Evolutionary conservation across 2,329 filamentous ascomycete species (phyloP).

Genomic region (Ascochyta viciae-villosae): DNA sequence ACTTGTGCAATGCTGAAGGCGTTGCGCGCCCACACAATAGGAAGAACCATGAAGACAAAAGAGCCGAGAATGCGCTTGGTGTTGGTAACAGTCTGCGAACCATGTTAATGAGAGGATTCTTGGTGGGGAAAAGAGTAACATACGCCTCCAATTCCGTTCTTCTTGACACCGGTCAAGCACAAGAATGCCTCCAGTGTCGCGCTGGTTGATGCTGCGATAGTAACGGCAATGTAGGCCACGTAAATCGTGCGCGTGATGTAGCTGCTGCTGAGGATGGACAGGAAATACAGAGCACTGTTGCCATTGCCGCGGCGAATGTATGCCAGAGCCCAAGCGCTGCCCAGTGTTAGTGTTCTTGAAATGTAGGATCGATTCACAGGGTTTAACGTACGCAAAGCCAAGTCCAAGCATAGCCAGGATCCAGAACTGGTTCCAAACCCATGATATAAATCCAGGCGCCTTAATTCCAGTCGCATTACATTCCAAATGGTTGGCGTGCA

Average conservation of each 20-base stretch:
- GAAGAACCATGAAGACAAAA: conserved; percentile 22
- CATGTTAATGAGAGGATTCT: not conserved
- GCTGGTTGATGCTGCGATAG: conserved; percentile 20
- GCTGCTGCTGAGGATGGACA: conserved; percentile 9
- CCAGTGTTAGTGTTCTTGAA: not conserved
- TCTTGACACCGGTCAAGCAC: conserved; percentile 22
- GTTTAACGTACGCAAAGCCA: conserved; percentile 18
- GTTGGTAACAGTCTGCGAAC: conserved; percentile 2
- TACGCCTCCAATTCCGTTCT: conserved; percentile 23
- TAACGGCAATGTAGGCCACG: conserved; percentile 17
- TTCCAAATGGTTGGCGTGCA: conserved; percentile 27
- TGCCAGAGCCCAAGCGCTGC: conserved; percentile 20
- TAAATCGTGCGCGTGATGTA: conserved; percentile 18
- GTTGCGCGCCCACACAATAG: conserved; percentile 24
- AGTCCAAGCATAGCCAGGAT: conserved; percentile 21
- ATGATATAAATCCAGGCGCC: conserved; percentile 22
- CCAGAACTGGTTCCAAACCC: conserved; percentile 24
- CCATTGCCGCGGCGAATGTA: conserved; percentile 13
- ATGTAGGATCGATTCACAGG: not conserved
- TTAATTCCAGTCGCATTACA: conserved; percentile 23
- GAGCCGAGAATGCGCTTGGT: conserved; percentile 18
- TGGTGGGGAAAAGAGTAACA: not conserved
- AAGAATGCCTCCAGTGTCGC: conserved; percentile 21
- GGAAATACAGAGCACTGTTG: conserved; percentile 14
- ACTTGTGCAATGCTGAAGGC: conserved; percentile 26